phyloP scores from a whole-genome alignment of 2,329 filamentous ascomycete species.

The Microsporum ferrugineum region DNA sequence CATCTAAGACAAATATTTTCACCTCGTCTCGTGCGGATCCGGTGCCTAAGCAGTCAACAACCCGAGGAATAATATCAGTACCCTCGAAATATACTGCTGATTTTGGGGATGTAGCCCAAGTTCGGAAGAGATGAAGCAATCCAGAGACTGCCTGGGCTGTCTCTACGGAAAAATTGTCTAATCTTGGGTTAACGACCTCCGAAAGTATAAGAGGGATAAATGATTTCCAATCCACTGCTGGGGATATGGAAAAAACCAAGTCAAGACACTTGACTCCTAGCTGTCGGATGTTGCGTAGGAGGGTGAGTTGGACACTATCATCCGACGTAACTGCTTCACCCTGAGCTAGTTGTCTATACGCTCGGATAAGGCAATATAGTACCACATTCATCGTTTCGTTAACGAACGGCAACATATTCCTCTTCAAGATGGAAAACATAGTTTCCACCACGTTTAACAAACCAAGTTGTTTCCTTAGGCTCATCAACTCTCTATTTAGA shows the following conservation, averaged over 20 bases:
- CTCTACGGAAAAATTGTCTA: conserved; percentile 69
- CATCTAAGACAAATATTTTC: conserved; percentile 63
- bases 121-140: conserved; percentile 65
- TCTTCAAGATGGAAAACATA: conserved; percentile 72
- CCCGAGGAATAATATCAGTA: conserved; percentile 48
- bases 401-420: conserved; percentile 57
- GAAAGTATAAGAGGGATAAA: conserved; percentile 61
- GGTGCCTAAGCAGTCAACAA: conserved; percentile 61
- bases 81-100: conserved; percentile 61
- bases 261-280: conserved; percentile 70
- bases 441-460: conserved; percentile 84
- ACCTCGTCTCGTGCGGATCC: conserved; percentile 75
- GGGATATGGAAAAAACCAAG: conserved; percentile 62
- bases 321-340: conserved; percentile 14
- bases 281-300: conserved; percentile 41
- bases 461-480: conserved; percentile 71
- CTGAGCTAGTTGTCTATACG: conserved; percentile 44
- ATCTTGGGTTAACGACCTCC: conserved; percentile 63
- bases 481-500: conserved; percentile 43
- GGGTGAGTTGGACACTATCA: conserved; percentile 21
- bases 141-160: conserved; percentile 83
- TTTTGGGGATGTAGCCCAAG: conserved; percentile 60
- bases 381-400: conserved; percentile 61
- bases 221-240: conserved; percentile 57
- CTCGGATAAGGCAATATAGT: conserved; percentile 66